phyloP scores from a whole-genome alignment of 2,329 filamentous ascomycete species.

The Periconia macrospinosa region DNA sequence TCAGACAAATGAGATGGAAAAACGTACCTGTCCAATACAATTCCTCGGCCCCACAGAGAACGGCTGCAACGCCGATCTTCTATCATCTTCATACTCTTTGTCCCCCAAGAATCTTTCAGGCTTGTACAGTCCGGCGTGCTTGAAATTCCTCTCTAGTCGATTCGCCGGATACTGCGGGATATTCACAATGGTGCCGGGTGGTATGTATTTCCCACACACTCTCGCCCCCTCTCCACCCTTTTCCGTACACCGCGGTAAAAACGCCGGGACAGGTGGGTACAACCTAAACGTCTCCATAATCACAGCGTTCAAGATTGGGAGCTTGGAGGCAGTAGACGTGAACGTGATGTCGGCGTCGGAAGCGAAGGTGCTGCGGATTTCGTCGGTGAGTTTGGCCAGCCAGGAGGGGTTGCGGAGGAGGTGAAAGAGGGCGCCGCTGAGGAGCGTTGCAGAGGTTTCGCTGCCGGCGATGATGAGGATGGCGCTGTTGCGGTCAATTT shows the following conservation, averaged over 20 bases:
- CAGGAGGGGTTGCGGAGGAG: slow-evolving; percentile 15
- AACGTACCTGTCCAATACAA: slow-evolving; percentile 23
- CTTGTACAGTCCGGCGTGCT: slow-evolving; percentile 10
- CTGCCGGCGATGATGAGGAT: slow-evolving; percentile 44
- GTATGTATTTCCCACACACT: slow-evolving; percentile 15
- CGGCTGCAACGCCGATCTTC: slow-evolving; percentile 25
- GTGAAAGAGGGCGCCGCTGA: slow-evolving; percentile 19
- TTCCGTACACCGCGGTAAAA: slow-evolving; percentile 11
- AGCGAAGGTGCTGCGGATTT: slow-evolving; percentile 15
- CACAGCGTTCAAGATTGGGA: slow-evolving; percentile 18
- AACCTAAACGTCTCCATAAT: slow-evolving; percentile 22
- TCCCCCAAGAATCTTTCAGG: slow-evolving; percentile 20
- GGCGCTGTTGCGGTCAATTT: slow-evolving; percentile 36
- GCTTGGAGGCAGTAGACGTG: slow-evolving; percentile 7
- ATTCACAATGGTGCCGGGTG: slow-evolving; percentile 10
- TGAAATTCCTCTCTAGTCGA: slow-evolving; percentile 15
- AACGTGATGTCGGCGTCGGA: slow-evolving; percentile 17
- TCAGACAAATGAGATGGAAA: not conserved
- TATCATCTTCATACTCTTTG: slow-evolving; percentile 27
- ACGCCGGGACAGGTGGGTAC: slow-evolving; percentile 16
- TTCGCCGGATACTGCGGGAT: slow-evolving; percentile 18
- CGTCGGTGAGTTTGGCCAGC: slow-evolving; percentile 11
- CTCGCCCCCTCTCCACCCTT: slow-evolving; percentile 9
- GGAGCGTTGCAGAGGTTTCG: slow-evolving; percentile 39
- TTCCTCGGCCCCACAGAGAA: slow-evolving; percentile 22